Evolutionary conservation across 2,329 filamentous ascomycete species (phyloP), one percentile per base, ranked within the genome.

Genomic region (Nemania diffusa): DNA sequence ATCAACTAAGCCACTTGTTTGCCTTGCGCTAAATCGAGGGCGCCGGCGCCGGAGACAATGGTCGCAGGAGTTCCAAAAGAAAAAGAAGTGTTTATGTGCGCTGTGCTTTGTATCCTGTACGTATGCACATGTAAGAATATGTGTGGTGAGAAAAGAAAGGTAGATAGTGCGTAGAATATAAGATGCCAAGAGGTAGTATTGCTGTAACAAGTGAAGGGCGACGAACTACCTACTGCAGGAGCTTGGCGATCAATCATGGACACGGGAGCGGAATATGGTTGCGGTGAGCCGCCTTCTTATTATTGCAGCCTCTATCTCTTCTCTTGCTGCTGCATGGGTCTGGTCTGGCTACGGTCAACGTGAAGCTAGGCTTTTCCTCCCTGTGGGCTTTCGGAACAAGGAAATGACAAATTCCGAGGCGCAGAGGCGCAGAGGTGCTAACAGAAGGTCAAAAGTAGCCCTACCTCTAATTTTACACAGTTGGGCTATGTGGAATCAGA

Each of bases 201-300:
- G 24, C 60, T n/a, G n/a, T n/a, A n/a, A n/a, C 46, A 53, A 57
- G 40, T 53, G 44, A 53, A 62, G 51, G 29, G 59, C 20, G 42
- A 15, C 27, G 24, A 52, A 32, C 52, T 62, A 26, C 20, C 29
- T 55, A 20, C 24, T 34, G 56, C 26, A 62, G 48, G 58, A 46
- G 55, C 34, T 27, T 65, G 62, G 46, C 57, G 57, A 68, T 66
- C 58, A 65, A 64, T 44, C 56, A 63, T 59, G 58, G 57, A 53
- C 48, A 59, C 13, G 32, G 48, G 26, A 59, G 40, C 26, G 57
- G 62, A 13, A 57, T 46, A n/a, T 65, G 15, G 53, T 44, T 57
- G 62, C 56, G 65, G 65, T 59, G 62, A 55, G 52, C 27, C 46
- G 29, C 15, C 62, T 70, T 68, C 62, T 70, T 65, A 65, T 69